These are phyloP conservation scores for Nematodospora anomalae DNA, from an alignment of 1,139 yeast species.

Conservation along the genomic window DNA sequence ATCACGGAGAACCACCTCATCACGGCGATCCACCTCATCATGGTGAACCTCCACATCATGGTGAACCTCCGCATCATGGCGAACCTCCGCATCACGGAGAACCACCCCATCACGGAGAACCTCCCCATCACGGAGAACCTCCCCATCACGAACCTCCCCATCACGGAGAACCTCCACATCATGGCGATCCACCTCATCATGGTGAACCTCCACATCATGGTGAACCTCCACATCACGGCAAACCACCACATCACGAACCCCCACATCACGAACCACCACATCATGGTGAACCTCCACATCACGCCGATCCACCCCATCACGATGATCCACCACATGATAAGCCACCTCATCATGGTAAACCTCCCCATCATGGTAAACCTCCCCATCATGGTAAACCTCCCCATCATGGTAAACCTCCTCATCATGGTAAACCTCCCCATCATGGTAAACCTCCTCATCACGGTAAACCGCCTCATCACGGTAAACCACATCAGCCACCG, in stretches of 20 bases:
- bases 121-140: no score
- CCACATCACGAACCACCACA: constrained; percentile 4
- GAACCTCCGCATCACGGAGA: no score
- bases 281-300: constrained; percentile 7
- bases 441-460: constrained; percentile 7
- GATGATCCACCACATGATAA: constrained; percentile 1
- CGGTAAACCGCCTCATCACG: constrained; percentile 1
- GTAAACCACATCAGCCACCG: constrained; percentile 1
- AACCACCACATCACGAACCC: constrained; percentile 6
- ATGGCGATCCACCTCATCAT: no score
- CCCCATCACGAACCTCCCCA: no score
- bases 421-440: constrained; percentile 6
- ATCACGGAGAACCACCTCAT: no score
- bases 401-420: constrained; percentile 3
- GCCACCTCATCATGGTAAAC: constrained; percentile 1
- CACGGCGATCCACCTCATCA: no score
- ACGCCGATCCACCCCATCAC: no score
- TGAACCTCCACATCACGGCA: constrained; percentile 5
- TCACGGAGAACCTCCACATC: no score
- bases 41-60: no score
- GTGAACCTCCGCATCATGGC: no score
- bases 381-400: constrained; percentile 4
- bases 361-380: constrained; percentile 2
- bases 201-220: constrained; percentile 5
- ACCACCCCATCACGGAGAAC: no score